These are phyloP conservation scores for Eurotiales sp. DNA, from an alignment of 2,329 filamentous ascomycete species.

Conservation along the genomic window DNA sequence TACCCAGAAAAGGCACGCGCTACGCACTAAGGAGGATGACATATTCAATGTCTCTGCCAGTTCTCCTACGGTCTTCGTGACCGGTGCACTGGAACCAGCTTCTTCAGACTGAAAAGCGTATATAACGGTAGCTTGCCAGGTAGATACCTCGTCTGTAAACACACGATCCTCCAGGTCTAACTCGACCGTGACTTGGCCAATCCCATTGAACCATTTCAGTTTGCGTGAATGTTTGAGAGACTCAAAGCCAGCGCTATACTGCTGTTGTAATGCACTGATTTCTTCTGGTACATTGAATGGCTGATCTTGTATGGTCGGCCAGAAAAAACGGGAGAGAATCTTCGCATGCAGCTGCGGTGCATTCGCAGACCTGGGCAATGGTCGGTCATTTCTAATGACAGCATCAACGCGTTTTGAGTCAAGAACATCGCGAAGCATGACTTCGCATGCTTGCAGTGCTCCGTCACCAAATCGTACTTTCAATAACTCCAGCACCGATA, in stretches of 20 bases:
- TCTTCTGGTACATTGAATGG: constrained; percentile 44
- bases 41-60: constrained; percentile 52
- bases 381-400: constrained; percentile 56
- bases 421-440: constrained; percentile 92
- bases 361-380: constrained; percentile 29
- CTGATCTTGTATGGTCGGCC: constrained; percentile 70
- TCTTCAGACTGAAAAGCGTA: constrained; percentile 65
- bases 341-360: constrained; percentile 65
- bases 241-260: constrained; percentile 74
- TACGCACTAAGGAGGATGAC: constrained; percentile 54
- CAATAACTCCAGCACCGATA: constrained; percentile 77
- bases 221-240: constrained; percentile 77
- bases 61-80: constrained; percentile 39
- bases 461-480: constrained; percentile 85
- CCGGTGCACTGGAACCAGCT: constrained; percentile 15
- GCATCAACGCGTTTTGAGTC: constrained; percentile 74
- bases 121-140: constrained; percentile 85
- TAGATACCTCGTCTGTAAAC: constrained; percentile 66
- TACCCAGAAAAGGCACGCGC: constrained; percentile 61
- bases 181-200: constrained; percentile 76
- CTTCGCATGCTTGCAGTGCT: constrained; percentile 86
- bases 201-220: constrained; percentile 79
- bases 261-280: constrained; percentile 57
- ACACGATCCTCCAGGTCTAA: constrained; percentile 79
- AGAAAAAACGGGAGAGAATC: constrained; percentile 88